Conservation (phyloP, 495 filamentous ascomycete genomes). For the Pyrenula massariospora region DNA sequence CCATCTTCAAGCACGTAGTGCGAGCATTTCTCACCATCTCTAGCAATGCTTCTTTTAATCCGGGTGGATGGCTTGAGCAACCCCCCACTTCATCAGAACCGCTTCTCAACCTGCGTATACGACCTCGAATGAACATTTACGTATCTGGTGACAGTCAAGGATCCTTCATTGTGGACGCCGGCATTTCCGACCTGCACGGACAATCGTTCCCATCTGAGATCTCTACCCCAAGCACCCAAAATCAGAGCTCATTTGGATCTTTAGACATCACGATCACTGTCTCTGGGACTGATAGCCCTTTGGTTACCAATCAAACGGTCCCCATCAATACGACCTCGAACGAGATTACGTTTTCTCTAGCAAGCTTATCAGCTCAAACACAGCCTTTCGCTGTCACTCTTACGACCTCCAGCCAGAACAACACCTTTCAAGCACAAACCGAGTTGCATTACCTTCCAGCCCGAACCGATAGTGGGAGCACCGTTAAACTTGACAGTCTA, state of each 20-base stretch:
- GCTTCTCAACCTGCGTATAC: conserved; percentile 43
- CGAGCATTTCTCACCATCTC: neutral
- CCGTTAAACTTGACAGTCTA: conserved; percentile 50
- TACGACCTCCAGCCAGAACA: conserved; percentile 13
- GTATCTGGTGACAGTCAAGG: conserved; percentile 36
- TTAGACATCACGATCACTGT: conserved; percentile 1
- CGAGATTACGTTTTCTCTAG: conserved; percentile 33
- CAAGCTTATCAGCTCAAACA: conserved; percentile 27
- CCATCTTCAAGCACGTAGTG: too few relatives aligned
- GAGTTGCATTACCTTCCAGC: conserved; percentile 42
- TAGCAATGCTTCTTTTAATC: conserved; percentile 45
- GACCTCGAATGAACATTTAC: conserved; percentile 51
- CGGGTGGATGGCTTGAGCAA: conserved; percentile 42
- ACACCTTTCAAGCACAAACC: conserved; percentile 30
- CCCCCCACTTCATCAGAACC: conserved; percentile 30
- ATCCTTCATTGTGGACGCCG: conserved; percentile 49
- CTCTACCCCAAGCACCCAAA: neutral
- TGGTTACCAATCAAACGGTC: conserved; percentile 13
- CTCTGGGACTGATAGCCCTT: conserved; percentile 6
- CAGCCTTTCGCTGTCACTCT: conserved; percentile 28
- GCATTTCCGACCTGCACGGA: conserved; percentile 38
- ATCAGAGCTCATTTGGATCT: neutral
- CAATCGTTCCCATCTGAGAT: conserved; percentile 21
- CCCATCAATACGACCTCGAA: conserved; percentile 31
- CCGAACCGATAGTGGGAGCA: conserved; percentile 42